Base-by-base conservation (phyloP, 2,329 filamentous ascomycete genomes). In the Knufia petricola region DNA sequence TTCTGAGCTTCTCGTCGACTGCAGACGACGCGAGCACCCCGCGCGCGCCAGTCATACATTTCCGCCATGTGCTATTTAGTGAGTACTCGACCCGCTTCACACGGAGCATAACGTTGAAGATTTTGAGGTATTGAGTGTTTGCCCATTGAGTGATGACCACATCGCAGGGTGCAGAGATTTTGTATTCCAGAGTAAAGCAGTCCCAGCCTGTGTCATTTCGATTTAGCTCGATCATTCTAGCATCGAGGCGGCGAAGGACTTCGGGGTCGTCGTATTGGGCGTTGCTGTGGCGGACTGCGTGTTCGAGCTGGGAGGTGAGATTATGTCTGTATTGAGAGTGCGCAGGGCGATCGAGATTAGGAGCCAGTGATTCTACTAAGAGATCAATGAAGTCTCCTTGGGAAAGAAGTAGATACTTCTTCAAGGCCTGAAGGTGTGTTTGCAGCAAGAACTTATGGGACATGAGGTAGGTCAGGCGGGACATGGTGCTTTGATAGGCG, bases 191-290 rank as follows among this genome's bases (percentile, higher is more conserved):
- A 0, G 92, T 98, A 68, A 98, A 98, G 63, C 94, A 95, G 63
- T 98, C 92, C 92, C 92, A 98, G 43, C 92, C 92, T 46, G 95
- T 96, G 60, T 98, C 92, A 45, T 92, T 92, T 59, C 95, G 89
- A 7, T 85, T 94, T 4, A 96, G 77, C 68, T 96, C 90, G 34
- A 98, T 76, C 90, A 98, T 96, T 53, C 94, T 85, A n/a, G 92
- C 90, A 66, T 98, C 92, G 2, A 98, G 77, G 9, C 92, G 81
- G 3, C 87, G 81, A 23, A 98, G 78, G 3, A 98, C 89, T 62
- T 98, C 94, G 1, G 87, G 79, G 3, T 85, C 85, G 66, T 98
- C 92, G 63, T 88, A 94, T 65, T 98, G 94, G 4, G 92, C 94
- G 63, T 96, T 98, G 9, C 89, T 95, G 52, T 92, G 90, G 48